Conservation (phyloP, 768 basidiomycete species). For the Mycena indigotica region DNA sequence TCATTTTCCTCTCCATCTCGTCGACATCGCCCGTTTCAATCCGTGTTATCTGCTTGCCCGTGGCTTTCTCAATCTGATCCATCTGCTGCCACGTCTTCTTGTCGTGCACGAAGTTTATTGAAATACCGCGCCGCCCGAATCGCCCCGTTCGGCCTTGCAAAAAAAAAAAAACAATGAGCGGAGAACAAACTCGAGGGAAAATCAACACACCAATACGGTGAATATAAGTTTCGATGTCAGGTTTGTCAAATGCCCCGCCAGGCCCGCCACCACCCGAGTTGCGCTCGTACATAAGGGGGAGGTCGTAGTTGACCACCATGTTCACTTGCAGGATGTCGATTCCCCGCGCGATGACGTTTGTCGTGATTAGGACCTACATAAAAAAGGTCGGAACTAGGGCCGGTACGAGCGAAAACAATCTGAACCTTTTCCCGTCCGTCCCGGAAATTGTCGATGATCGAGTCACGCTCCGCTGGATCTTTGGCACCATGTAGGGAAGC, state of each 20-base stretch:
- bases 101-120: constrained; percentile 97
- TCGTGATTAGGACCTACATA: constrained; percentile 79
- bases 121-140: constrained; percentile 95
- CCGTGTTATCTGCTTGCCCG: constrained; percentile 76
- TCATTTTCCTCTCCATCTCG: constrained; percentile 94
- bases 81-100: constrained; percentile 85
- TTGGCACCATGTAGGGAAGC: constrained; percentile 95
- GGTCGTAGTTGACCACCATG: constrained; percentile 99
- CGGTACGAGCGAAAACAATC: neutral
- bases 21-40: constrained; percentile 91
- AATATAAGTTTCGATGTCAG: constrained; percentile 96
- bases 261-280: constrained; percentile 44
- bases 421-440: constrained; percentile 91
- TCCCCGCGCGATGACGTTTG: constrained; percentile 96
- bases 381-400: neutral
- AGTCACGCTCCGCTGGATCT: constrained; percentile 85
- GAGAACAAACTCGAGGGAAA: neutral
- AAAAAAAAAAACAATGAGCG: constrained; percentile 2
- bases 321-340: constrained; percentile 99
- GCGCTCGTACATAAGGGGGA: constrained; percentile 83
- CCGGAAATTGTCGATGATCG: constrained; percentile 92
- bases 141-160: constrained; percentile 89
- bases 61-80: constrained; percentile 80
- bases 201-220: constrained; percentile 85
- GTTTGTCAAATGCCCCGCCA: constrained; percentile 39